These are phyloP conservation scores for Nicotiana noctiflora DNA, from an alignment of 257 asterid genomes.

Conservation along the genomic window DNA sequence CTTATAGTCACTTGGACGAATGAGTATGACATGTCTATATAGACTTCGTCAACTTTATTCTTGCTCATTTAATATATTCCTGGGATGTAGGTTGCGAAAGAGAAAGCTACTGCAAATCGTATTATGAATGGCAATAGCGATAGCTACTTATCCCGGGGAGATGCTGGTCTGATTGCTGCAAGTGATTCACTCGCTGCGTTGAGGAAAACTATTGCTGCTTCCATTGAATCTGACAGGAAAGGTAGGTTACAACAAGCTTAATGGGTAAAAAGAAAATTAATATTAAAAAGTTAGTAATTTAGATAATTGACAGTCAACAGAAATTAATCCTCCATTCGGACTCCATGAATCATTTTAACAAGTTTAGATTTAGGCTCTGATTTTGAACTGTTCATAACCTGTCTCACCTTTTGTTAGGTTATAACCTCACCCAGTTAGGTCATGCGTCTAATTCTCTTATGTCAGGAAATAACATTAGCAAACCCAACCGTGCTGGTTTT, in stretches of 20 bases:
- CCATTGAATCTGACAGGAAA: background rate
- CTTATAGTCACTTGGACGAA: background rate
- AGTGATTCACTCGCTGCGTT: background rate
- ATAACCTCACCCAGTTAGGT: background rate
- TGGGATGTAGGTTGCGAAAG: background rate
- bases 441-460: background rate
- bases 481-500: background rate
- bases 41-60: background rate
- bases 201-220: background rate
- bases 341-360: background rate
- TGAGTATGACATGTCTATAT: background rate
- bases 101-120: background rate
- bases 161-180: background rate
- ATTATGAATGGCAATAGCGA: too few species aligned
- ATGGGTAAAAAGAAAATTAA: background rate
- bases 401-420: too few species aligned
- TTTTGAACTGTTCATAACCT: too few species aligned
- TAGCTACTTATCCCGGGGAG: too few species aligned
- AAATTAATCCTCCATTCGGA: background rate
- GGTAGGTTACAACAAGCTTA: constrained; percentile 22
- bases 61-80: background rate
- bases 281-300: background rate
- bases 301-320: background rate
- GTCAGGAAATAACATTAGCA: background rate
- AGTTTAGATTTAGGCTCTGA: too few species aligned